phyloP scores from a whole-genome alignment of 768 basidiomycete species.

The Pulveroboletus sp. region DNA sequence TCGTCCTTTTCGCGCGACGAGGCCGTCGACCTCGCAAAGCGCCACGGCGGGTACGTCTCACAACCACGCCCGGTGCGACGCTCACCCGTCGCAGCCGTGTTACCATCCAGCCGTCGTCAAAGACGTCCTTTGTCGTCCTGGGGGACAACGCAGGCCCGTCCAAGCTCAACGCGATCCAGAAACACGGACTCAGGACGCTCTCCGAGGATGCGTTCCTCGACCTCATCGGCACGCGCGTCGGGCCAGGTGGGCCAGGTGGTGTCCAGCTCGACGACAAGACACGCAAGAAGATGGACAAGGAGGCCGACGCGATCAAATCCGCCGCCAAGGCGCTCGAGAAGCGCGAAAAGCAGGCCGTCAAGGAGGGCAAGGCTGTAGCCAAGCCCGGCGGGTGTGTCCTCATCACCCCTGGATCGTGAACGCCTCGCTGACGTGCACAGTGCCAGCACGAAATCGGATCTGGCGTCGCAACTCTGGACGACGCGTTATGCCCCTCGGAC shows the following conservation, averaged over 20 bases:
- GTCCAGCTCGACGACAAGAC: slow-evolving; percentile 71
- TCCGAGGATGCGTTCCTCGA: slow-evolving; percentile 86
- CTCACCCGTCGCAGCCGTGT: slow-evolving; percentile 60
- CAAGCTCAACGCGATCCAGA: slow-evolving; percentile 86
- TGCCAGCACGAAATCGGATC: slow-evolving; percentile 37
- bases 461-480: slow-evolving; percentile 84
- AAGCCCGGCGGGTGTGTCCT: slow-evolving; percentile 20
- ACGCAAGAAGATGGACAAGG: slow-evolving; percentile 76
- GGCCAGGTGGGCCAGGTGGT: slow-evolving; percentile 33
- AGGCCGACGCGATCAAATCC: slow-evolving; percentile 68
- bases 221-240: slow-evolving; percentile 73
- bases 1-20: slow-evolving; percentile 86
- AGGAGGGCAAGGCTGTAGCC: slow-evolving; percentile 18
- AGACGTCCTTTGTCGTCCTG: slow-evolving; percentile 86
- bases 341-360: slow-evolving; percentile 57
- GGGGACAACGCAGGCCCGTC: slow-evolving; percentile 86
- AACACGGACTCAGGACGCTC: slow-evolving; percentile 71
- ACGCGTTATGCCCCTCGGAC: slow-evolving; percentile 88
- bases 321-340: slow-evolving; percentile 79
- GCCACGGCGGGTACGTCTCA: slow-evolving; percentile 86
- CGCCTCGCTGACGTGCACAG: background rate
- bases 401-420: background rate
- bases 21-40: slow-evolving; percentile 83
- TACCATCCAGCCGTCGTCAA: slow-evolving; percentile 82
- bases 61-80: background rate